Base-by-base conservation (phyloP, 306 rosid species). In the Acacia confusa region DNA sequence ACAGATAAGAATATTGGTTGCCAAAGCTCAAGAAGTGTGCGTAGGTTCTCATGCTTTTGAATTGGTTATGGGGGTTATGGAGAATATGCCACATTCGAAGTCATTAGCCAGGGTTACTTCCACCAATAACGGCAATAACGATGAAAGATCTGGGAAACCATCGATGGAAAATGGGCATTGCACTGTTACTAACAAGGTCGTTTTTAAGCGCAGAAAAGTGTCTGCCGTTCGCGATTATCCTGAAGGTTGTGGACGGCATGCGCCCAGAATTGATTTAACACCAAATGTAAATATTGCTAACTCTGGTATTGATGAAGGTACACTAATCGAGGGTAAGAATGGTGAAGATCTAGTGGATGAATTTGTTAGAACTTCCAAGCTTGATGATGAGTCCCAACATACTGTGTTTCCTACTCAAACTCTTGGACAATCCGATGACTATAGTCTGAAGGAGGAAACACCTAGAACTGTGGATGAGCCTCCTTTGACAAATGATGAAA, bases 171-270 rank as follows among this genome's bases (percentile, higher is more conserved):
- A 83, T 77, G 90, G 91, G 5, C 81, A 50, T 52, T 71, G 82
- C 68, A 82, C 69, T 81, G 74, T 72, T 30, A 70, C 19, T 22
- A 22, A 60, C 30, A 65, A 28, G 32, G 78, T 85, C 11, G 64
- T 78, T 84, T 87, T 71, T 78, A 92, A 89, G 82, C 77, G 82
- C 55, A 91, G 90, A 19, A 83, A 58, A 78, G 80, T 88, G 78
- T 92, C 89, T 36, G 92, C 94, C 8, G n/a, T 87, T 86, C 97
- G 97, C 3, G 93, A 93, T 83, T 95, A 81, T 76, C 98, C 99
- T 1, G 86, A 79, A 2, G 93, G 88, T 12, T 95, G 99, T 86
- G 99, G 99, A 78, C 89, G 82, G 8, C 16, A 13, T 82, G 83
- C 60, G 68, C 77, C 68, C 13, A 72, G 55, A 65, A 81, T 70